These are phyloP conservation scores for Talaromyces albobiverticillius DNA, from an alignment of 2,329 filamentous ascomycete genomes.

Conservation along the genomic window DNA sequence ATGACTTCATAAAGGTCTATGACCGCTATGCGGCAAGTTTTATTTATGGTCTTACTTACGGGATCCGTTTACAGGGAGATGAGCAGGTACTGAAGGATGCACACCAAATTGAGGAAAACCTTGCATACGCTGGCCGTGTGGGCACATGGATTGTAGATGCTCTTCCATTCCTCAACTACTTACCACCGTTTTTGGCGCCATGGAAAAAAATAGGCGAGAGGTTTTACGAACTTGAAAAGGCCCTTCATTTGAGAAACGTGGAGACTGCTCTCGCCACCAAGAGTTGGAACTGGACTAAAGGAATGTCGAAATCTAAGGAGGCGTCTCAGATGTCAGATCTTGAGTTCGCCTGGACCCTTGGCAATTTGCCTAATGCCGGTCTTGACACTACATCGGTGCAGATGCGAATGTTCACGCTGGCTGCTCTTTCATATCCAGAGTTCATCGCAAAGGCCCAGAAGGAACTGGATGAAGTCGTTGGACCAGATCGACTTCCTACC, in stretches of 20 bases:
- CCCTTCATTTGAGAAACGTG: slow-evolving; percentile 21
- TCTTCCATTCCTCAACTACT: slow-evolving; percentile 1
- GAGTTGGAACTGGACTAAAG: slow-evolving; percentile 28
- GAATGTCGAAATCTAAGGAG: slow-evolving; percentile 27
- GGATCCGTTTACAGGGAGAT: slow-evolving; percentile 44
- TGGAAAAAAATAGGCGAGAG: slow-evolving; percentile 15
- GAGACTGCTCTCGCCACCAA: slow-evolving; percentile 9
- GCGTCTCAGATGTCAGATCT: slow-evolving; percentile 41
- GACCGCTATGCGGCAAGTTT: slow-evolving; percentile 50
- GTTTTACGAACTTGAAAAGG: slow-evolving; percentile 19
- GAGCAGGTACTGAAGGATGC: slow-evolving; percentile 46
- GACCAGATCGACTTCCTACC: slow-evolving; percentile 26
- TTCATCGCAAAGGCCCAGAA: slow-evolving; percentile 38
- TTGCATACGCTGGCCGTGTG: slow-evolving; percentile 4
- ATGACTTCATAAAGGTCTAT: slow-evolving; percentile 45
- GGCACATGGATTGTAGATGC: slow-evolving; percentile 4
- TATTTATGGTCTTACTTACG: slow-evolving; percentile 51
- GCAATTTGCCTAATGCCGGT: slow-evolving; percentile 47
- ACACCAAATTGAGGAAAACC: slow-evolving; percentile 38
- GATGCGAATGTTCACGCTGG: slow-evolving; percentile 46
- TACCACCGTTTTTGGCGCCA: slow-evolving; percentile 9
- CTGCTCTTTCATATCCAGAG: slow-evolving; percentile 42
- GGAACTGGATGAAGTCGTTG: slow-evolving; percentile 35
- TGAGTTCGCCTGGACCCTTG: slow-evolving; percentile 46
- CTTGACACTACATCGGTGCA: slow-evolving; percentile 48